phyloP scores from a whole-genome alignment of 1,139 yeast species.

The Scheffersomyces titani region DNA sequence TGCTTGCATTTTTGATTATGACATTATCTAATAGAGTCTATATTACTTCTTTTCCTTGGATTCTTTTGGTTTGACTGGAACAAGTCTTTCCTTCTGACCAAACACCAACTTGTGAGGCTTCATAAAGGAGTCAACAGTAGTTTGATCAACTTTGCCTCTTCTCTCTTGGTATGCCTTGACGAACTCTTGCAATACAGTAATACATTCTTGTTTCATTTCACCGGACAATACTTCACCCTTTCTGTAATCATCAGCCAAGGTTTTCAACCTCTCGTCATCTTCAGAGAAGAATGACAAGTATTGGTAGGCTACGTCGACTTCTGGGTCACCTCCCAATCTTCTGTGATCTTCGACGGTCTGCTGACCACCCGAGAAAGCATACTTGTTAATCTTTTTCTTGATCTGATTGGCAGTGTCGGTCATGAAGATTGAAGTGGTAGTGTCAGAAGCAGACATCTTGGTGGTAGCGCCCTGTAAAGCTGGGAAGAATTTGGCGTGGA shows the following conservation, averaged over 20 bases:
- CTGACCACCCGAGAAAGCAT: slow-evolving; percentile 96
- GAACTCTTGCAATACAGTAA: slow-evolving; percentile 74
- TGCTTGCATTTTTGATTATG: not conserved
- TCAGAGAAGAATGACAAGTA: slow-evolving; percentile 86
- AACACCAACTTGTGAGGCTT: slow-evolving; percentile 78
- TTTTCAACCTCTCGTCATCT: slow-evolving; percentile 77
- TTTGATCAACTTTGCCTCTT: slow-evolving; percentile 68
- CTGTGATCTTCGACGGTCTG: slow-evolving; percentile 89
- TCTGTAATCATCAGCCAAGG: slow-evolving; percentile 65
- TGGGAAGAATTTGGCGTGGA: slow-evolving; percentile 97
- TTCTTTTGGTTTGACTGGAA: slow-evolving; percentile 62
- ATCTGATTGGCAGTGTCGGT: slow-evolving; percentile 92
- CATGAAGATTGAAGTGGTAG: slow-evolving; percentile 83
- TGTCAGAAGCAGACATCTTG: slow-evolving; percentile 94
- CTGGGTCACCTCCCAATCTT: slow-evolving; percentile 88
- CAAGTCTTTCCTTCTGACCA: slow-evolving; percentile 72
- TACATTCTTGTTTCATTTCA: slow-evolving; percentile 89
- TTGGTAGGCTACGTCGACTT: slow-evolving; percentile 93
- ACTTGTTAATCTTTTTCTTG: slow-evolving; percentile 91
- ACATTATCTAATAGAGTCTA: not conserved
- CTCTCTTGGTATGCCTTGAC: slow-evolving; percentile 80
- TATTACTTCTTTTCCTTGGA: slow-evolving; percentile 35
- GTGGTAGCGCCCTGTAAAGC: slow-evolving; percentile 96
- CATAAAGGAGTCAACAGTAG: slow-evolving; percentile 72
- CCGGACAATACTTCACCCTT: slow-evolving; percentile 87